Percentiles rank a stretch among this genome's conserved stretches.
phyloP scores from a whole-genome alignment of 306 rosid genomes.

The Arachis stenosperma region DNA sequence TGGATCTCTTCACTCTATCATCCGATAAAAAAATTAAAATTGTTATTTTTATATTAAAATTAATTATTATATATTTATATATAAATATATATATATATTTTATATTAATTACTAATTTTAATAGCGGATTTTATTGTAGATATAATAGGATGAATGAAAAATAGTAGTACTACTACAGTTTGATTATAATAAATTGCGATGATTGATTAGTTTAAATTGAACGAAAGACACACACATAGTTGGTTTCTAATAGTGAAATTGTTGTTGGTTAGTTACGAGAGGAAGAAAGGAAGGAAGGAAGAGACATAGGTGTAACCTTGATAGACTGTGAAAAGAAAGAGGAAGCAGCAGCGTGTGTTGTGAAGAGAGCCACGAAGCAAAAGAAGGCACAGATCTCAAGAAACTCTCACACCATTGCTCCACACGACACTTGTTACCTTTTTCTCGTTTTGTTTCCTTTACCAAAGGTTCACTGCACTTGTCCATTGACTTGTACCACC shows the following conservation, averaged over 20 bases:
- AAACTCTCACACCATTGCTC: not conserved
- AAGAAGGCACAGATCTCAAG: not conserved
- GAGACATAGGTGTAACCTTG: not conserved
- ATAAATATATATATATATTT: too few relatives aligned
- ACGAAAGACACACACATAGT: not conserved
- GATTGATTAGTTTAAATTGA: not conserved
- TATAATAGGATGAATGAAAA: too few relatives aligned
- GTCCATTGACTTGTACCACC: slow-evolving; percentile 42
- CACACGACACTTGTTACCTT: slow-evolving; percentile 1
- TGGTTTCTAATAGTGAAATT: not conserved
- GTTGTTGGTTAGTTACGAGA: not conserved
- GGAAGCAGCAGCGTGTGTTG: not conserved
- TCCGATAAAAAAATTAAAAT: too few relatives aligned
- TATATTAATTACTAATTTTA: too few relatives aligned
- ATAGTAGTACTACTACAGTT: too few relatives aligned
- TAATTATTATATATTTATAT: too few relatives aligned
- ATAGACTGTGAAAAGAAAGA: not conserved
- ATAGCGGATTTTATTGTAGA: too few relatives aligned
- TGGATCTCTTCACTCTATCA: not conserved
- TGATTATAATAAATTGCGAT: too few relatives aligned
- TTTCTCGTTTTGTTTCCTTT: not conserved
- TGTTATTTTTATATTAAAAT: too few relatives aligned
- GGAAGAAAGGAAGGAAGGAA: not conserved
- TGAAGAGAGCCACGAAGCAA: not conserved
- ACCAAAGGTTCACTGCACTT: slow-evolving; percentile 47